Evolutionary conservation across 148 eudicot species (phyloP), one percentile per base, ranked within the genome.

Genomic region (Heliosperma pusillum): DNA sequence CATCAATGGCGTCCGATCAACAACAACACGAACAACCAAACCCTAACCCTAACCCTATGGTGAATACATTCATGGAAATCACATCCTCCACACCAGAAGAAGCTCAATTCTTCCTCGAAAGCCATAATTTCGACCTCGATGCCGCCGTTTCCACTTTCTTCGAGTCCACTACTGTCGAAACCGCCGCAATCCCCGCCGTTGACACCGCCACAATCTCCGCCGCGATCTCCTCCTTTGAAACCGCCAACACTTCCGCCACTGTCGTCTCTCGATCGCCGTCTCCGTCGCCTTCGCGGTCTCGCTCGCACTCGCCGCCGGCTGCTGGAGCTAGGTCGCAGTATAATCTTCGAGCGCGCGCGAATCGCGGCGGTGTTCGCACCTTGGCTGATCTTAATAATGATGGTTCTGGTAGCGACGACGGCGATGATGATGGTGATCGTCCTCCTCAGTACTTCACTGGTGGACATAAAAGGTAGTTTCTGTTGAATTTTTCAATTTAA

Each of bases 61-160:
- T 90, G 87, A 74, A 71, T 79, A 74, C 86, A 53, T 90, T 88
- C 87, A 76, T 83, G 40, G 89, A 87, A 27, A 87, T 90, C 87
- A 85, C 96, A 0, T 84, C 89, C 33, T 65, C 90, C 25, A 78
- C 92, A 47, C 66, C 61, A 19, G 77, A 81, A 33, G 90, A 88
- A 76, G 96, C 96, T 25, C 81, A 77, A 22, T 90, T 90, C 88
- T 90, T 82, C 86, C 80, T 90, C 21, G 96, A 90, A 78, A 80
- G 86, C 76, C 96, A 90, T 85, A 84, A 84, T 72, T 90, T 84
- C 85, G 87, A 85, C 76, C 86, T 90, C 79, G 96, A 90, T 71
- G 78, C 90, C 71, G 96, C 96, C 78, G 89, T 90, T 79, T 85
- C 92, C 79, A 90, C 96, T 59, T 90, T 85, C 85, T 77, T 88